Percentiles rank a stretch among this genome's conserved stretches.
Evolutionary conservation across 179 eudicot genomes (phyloP).

Genomic region (Pouteria campechiana): DNA sequence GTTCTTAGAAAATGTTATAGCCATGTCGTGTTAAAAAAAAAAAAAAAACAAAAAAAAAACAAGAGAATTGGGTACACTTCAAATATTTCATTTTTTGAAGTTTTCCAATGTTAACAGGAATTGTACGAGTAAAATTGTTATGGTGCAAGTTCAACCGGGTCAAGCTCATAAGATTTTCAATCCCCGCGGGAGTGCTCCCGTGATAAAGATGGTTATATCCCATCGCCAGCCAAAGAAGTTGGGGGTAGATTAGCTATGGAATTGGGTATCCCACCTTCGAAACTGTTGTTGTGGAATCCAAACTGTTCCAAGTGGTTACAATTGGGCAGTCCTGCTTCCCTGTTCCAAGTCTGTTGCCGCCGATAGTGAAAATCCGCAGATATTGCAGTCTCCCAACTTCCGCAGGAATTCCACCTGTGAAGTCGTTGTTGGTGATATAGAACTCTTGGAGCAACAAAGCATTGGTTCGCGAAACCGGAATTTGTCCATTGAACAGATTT

Average conservation of each 20-base stretch:
- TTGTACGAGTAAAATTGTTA: slow-evolving; percentile 8
- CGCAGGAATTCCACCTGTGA: background rate
- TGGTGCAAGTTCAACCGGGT: background rate
- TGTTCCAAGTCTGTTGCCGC: slow-evolving; percentile 8
- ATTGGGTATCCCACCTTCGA: slow-evolving; percentile 7
- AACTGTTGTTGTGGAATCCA: background rate
- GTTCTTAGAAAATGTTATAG: no score
- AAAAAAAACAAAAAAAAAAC: no score
- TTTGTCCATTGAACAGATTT: background rate
- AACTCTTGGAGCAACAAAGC: background rate
- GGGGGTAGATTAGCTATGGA: slow-evolving; percentile 14
- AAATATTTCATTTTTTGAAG: background rate
- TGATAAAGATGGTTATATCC: background rate
- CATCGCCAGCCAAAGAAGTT: background rate
- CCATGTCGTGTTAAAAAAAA: no score
- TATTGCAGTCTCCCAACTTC: background rate
- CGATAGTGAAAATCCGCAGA: background rate
- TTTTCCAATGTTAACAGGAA: slow-evolving; percentile 4
- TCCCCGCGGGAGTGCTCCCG: slow-evolving; percentile 12
- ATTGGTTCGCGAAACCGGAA: slow-evolving; percentile 1
- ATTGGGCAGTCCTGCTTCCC: slow-evolving; percentile 10
- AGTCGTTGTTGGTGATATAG: background rate
- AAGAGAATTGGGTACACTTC: no score
- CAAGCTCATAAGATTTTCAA: slow-evolving; percentile 3
- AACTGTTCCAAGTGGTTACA: slow-evolving; percentile 7